Percentiles rank a stretch among this genome's conserved stretches.
Conservation (phyloP, 345 rosid species). For the Eucalyptus dawsonii region DNA sequence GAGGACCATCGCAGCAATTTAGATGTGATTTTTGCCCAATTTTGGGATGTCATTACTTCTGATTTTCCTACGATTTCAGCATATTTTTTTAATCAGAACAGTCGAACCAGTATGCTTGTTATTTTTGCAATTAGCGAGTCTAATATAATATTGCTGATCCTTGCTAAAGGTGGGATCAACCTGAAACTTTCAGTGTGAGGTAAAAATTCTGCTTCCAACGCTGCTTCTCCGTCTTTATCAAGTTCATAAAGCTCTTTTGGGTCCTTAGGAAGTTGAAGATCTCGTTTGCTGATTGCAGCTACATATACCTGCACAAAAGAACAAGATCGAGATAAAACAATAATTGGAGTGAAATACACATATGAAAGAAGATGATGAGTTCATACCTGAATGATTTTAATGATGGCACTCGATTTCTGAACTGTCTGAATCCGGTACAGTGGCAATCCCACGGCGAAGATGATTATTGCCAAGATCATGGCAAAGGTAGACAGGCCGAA, state of each 20-base stretch:
- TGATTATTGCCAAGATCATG: conserved; percentile 14
- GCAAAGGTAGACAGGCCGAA: conserved; percentile 16
- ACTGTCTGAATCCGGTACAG: conserved; percentile 21
- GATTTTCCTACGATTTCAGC: not conserved
- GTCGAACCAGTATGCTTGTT: not conserved
- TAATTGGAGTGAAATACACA: not conserved
- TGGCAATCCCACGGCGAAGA: conserved; percentile 24
- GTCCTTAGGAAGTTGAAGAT: conserved; percentile 33
- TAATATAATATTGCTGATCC: not conserved
- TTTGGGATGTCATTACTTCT: not conserved
- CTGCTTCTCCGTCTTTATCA: conserved; percentile 24
- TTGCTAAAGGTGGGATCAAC: not conserved
- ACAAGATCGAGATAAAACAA: not conserved
- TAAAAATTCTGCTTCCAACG: conserved; percentile 16
- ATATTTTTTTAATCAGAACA: not conserved
- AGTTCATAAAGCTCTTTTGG: conserved; percentile 33
- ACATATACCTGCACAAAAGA: conserved; percentile 25
- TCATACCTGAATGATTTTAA: conserved; percentile 29
- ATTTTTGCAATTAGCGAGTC: not conserved
- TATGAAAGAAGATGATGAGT: not conserved
- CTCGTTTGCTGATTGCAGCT: conserved; percentile 34
- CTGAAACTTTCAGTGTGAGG: conserved; percentile 33
- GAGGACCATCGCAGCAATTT: not conserved
- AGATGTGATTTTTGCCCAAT: not conserved
- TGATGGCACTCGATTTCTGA: conserved; percentile 17